Evolutionary conservation across 495 filamentous ascomycete species (phyloP).

Genomic region (Penicillium coprophilum): DNA sequence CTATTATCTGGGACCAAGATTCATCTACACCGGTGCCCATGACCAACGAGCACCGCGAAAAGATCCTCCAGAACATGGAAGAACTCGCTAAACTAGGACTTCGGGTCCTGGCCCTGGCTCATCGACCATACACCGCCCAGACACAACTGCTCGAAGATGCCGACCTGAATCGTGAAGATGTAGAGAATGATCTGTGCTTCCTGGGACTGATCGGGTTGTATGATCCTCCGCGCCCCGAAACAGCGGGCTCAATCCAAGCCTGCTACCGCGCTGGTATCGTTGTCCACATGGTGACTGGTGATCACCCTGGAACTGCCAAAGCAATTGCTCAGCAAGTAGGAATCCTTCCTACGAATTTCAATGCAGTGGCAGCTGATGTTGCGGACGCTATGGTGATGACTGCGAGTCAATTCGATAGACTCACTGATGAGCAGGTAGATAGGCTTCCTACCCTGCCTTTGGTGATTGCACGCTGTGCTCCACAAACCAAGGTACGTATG

Average conservation of each 20-base stretch:
- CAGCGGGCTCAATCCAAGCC: slow-evolving; percentile 60
- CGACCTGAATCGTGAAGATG: slow-evolving; percentile 14
- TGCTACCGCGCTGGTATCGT: slow-evolving; percentile 70
- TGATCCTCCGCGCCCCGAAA: slow-evolving; percentile 71
- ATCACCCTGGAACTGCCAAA: slow-evolving; percentile 71
- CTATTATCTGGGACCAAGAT: slow-evolving; percentile 44
- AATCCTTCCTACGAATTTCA: slow-evolving; percentile 62
- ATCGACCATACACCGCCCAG: slow-evolving; percentile 33
- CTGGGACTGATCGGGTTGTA: slow-evolving; percentile 74
- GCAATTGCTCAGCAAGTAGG: slow-evolving; percentile 76
- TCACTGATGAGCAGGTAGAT: slow-evolving; percentile 60
- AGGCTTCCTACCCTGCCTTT: slow-evolving; percentile 57
- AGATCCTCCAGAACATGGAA: slow-evolving; percentile 56
- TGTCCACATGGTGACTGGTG: slow-evolving; percentile 81
- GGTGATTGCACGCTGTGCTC: slow-evolving; percentile 65
- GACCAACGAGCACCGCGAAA: slow-evolving; percentile 35
- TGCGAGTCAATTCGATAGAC: slow-evolving; percentile 61
- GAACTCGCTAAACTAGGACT: slow-evolving; percentile 54
- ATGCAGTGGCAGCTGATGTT: slow-evolving; percentile 47
- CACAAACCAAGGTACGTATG: slow-evolving; percentile 66
- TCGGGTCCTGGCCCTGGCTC: slow-evolving; percentile 57
- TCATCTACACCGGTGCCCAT: slow-evolving; percentile 36
- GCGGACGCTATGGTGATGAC: slow-evolving; percentile 60
- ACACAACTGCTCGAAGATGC: slow-evolving; percentile 11
- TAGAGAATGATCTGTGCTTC: slow-evolving; percentile 51